These are phyloP conservation scores for Acrocalymma vagum DNA, from an alignment of 2,329 filamentous ascomycete genomes.

Conservation along the genomic window DNA sequence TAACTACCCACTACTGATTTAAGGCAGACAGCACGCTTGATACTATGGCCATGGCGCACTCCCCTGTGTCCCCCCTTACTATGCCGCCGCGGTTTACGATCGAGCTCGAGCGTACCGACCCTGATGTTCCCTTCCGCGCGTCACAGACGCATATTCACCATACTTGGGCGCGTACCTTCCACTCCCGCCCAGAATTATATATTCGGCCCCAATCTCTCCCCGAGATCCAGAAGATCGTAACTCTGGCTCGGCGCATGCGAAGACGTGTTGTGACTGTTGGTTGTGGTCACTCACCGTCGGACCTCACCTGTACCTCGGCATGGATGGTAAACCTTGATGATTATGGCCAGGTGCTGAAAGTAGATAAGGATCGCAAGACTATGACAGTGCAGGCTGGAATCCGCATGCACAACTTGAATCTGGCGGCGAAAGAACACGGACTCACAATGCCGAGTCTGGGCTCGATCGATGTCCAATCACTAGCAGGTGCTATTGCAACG, in stretches of 20 bases:
- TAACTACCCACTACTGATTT: background rate
- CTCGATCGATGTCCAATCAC: conserved; percentile 93
- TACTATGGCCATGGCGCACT: conserved; percentile 31
- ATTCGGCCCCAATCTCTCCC: conserved; percentile 80
- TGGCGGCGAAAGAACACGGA: conserved; percentile 75
- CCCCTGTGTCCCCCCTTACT: conserved; percentile 30
- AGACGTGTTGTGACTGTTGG: conserved; percentile 87
- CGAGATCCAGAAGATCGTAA: conserved; percentile 86
- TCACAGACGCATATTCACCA: conserved; percentile 77
- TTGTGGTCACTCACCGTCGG: conserved; percentile 89
- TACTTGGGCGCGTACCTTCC: conserved; percentile 95
- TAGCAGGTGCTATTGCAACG: conserved; percentile 91
- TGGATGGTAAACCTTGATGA: conserved; percentile 96
- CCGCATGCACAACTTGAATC: conserved; percentile 76
- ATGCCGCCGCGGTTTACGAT: conserved; percentile 54
- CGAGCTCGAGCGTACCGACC: conserved; percentile 67
- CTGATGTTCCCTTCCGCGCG: conserved; percentile 78
- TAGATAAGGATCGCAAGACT: conserved; percentile 71
- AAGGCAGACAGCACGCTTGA: background rate
- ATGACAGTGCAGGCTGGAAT: conserved; percentile 90
- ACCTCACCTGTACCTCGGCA: conserved; percentile 89
- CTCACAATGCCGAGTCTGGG: conserved; percentile 91
- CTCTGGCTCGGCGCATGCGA: conserved; percentile 80
- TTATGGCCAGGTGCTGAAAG: conserved; percentile 74
- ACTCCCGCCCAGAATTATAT: conserved; percentile 88